Base-by-base conservation (phyloP, 768 basidiomycete species). In the Leccinellum luteum region DNA sequence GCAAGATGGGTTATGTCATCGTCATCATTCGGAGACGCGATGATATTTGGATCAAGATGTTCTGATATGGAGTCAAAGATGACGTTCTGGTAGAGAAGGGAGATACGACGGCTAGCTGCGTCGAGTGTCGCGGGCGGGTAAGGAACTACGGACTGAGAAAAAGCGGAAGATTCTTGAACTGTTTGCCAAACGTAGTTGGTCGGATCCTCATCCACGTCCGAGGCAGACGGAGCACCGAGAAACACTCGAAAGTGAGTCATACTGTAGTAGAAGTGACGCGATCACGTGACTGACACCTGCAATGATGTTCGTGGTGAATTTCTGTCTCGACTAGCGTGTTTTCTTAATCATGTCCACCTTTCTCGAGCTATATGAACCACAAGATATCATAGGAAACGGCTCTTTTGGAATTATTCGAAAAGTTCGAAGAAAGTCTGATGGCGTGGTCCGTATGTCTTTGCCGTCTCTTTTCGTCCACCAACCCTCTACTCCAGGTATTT, bases 401-500 rank as follows among this genome's bases (percentile, higher is more conserved):
- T 92, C 91, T 5, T 99, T 99, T 77, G 97, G 97, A 2, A 92
- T 98, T 59, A 99, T 99, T 62, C 86, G 94, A 58, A 98, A 98
- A 77, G 95, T 98, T 13, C 79, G 85, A 60, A 78, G 94, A 64
- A 92, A 91, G 72, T 74, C 81, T 14, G 94, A 97, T 73, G 91
- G 92, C 32, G 66, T 83, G 72, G 93, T 94, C 63, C 62, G 89
- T 83, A 32, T 63, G 59, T 62, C 58, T 60, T 62, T 27, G 17
- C 19, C 14, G 7, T 32, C 32, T 35, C 49, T n/a, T 27, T 14
- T 35, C 47, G 27, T 41, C 55, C 48, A 57, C 38, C 50, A 9
- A 6, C 13, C 19, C 28, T 13, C 30, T 3, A 35, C 38, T n/a
- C 14, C 61, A 93, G 91, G 70, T 89, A 32, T 90, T 93, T 63